A percentile compares a stretch with the other conserved stretches of the same genome.
Conservation (phyloP, 73 alveolate genomes). For the Symbiodinium pilosum region DNA sequence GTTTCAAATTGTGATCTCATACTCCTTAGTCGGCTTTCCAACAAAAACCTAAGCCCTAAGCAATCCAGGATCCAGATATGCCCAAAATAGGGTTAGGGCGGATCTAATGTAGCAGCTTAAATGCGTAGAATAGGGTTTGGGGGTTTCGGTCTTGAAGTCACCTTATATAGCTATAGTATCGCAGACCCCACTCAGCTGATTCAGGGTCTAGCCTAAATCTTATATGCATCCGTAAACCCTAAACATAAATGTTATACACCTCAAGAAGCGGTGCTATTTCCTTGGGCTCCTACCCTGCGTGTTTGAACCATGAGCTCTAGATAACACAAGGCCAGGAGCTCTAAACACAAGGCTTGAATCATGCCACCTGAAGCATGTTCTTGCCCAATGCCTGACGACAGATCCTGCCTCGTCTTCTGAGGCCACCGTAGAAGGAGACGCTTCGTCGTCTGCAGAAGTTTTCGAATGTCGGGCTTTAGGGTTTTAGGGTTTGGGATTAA, state of each 20-base stretch:
- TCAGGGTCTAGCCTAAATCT: too few relatives aligned
- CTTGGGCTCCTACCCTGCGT: not conserved
- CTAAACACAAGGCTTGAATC: not conserved
- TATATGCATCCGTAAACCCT: constrained; percentile 3
- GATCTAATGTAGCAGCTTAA: too few relatives aligned
- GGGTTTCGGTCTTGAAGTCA: too few relatives aligned
- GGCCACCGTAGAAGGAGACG: constrained; percentile 90
- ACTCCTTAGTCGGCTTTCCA: too few relatives aligned
- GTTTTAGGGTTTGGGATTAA: not conserved
- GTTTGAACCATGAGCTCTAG: not conserved
- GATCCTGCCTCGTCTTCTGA: constrained; percentile 80
- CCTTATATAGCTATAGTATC: too few relatives aligned
- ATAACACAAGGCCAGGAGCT: not conserved
- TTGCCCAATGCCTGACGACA: too few relatives aligned
- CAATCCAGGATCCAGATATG: too few relatives aligned
- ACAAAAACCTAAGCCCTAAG: too few relatives aligned
- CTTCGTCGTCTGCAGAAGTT: constrained; percentile 15
- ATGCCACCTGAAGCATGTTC: not conserved
- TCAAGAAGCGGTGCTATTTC: not conserved
- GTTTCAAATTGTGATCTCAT: too few relatives aligned
- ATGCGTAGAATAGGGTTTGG: too few relatives aligned
- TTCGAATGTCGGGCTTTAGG: not conserved
- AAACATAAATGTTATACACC: not conserved
- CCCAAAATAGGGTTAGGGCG: too few relatives aligned
- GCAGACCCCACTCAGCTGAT: too few relatives aligned